Percentiles rank a stretch among this genome's conserved stretches.
These are phyloP conservation scores for Apiotrichum mycotoxinovorans DNA, from an alignment of 1,284 basidiomycete species.

Conservation along the genomic window DNA sequence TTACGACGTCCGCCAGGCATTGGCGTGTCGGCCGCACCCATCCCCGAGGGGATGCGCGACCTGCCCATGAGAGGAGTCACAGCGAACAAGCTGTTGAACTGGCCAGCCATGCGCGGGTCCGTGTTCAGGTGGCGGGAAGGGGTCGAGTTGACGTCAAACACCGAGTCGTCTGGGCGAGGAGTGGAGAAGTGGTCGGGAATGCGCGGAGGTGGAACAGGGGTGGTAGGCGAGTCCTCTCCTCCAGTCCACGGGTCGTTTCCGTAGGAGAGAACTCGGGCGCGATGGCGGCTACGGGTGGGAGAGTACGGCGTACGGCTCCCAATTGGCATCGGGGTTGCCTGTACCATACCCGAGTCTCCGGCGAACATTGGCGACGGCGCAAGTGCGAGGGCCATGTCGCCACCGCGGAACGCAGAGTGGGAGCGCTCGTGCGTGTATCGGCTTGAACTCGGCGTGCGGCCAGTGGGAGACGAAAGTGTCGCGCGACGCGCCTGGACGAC, in stretches of 20 bases:
- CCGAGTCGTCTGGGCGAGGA: constrained; percentile 38
- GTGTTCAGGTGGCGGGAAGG: constrained; percentile 44
- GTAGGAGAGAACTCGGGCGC: constrained; percentile 41
- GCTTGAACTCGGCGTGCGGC: constrained; percentile 6
- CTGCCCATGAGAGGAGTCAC: constrained; percentile 41
- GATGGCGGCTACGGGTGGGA: constrained; percentile 23
- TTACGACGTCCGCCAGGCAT: constrained; percentile 16
- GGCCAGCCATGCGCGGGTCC: constrained; percentile 24
- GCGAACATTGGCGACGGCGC: constrained; percentile 46
- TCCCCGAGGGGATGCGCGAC: constrained; percentile 29
- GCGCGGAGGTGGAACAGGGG: constrained; percentile 32
- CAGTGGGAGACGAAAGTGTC: constrained; percentile 29
- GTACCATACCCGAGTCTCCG: constrained; percentile 14
- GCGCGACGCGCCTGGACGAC: constrained; percentile 22
- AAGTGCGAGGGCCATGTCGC: constrained; percentile 38
- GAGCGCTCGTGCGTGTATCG: constrained; percentile 31
- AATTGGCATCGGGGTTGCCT: constrained; percentile 2
- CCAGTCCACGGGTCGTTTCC: constrained; percentile 40
- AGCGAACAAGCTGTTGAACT: constrained; percentile 41
- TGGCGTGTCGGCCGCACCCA: constrained; percentile 26
- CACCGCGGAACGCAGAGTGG: constrained; percentile 36
- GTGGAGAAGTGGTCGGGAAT: constrained; percentile 35
- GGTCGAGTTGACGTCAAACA: constrained; percentile 47
- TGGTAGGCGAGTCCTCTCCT: constrained; percentile 34
- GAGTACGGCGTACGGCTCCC: constrained; percentile 23